A percentile compares a stretch with the other conserved stretches of the same genome.
Conservation (phyloP, 2,329 filamentous ascomycete species). For the Calonectria hongkongensis region DNA sequence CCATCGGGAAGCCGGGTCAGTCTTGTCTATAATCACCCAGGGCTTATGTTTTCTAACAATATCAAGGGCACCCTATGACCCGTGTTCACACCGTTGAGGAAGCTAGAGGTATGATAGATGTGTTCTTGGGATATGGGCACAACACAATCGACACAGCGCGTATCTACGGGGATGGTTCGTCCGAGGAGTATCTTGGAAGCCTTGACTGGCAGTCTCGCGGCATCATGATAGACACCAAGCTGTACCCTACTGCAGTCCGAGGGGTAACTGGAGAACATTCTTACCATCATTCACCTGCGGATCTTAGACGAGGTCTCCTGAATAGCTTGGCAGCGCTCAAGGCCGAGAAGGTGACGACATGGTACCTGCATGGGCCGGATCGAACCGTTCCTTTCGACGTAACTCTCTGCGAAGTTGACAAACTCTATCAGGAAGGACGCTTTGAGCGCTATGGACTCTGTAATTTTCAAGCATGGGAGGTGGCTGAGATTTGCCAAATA, state of each 20-base stretch:
- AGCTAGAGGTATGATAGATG: neutral
- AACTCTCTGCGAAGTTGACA: neutral
- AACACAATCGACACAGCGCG: conserved; percentile 2
- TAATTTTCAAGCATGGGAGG: neutral
- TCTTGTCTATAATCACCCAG: neutral
- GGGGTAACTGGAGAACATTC: neutral
- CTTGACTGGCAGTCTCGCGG: neutral
- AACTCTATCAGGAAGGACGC: neutral
- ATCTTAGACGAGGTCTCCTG: neutral
- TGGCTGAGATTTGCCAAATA: neutral
- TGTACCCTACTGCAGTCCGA: neutral
- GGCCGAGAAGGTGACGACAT: conserved; percentile 2
- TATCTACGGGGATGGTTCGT: conserved; percentile 2
- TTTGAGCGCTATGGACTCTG: neutral
- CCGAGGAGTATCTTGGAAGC: conserved; percentile 5
- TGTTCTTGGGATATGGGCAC: neutral
- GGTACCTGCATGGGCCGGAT: neutral
- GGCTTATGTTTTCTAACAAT: neutral
- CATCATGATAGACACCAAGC: conserved; percentile 1
- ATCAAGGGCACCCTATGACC: neutral
- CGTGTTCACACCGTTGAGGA: neutral
- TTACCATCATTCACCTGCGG: neutral
- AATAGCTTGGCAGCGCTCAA: neutral
- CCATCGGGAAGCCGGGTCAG: conserved; percentile 2
- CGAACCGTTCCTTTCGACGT: neutral